Conservation (phyloP, 805 yeast genomes). For the baker's yeast (Saccharomyces cerevisiae) region DNA sequence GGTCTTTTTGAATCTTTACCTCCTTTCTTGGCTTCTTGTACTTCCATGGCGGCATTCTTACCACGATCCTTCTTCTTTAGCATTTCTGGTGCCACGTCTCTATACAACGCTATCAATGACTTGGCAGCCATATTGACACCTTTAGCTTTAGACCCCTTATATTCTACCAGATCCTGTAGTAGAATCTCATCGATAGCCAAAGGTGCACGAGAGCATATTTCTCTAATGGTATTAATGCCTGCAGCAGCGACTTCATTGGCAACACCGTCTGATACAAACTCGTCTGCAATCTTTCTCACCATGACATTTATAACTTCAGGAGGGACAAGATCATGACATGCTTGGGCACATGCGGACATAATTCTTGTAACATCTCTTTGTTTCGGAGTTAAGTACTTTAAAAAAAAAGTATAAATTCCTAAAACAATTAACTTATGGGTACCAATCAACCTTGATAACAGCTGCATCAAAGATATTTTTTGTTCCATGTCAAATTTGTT, state of each 20-base stretch:
- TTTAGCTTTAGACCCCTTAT: slow-evolving; percentile 88
- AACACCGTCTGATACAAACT: slow-evolving; percentile 96
- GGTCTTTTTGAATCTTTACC: slow-evolving; percentile 34
- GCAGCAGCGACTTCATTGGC: slow-evolving; percentile 97
- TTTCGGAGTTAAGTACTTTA: slow-evolving; percentile 88
- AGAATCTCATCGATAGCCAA: slow-evolving; percentile 83
- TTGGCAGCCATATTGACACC: slow-evolving; percentile 93
- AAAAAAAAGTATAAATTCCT: slow-evolving; percentile 80
- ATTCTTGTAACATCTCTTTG: slow-evolving; percentile 91
- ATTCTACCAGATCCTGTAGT: slow-evolving; percentile 81
- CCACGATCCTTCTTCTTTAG: slow-evolving; percentile 86
- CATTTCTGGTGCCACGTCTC: slow-evolving; percentile 97
- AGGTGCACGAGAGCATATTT: slow-evolving; percentile 88
- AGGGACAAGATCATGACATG: slow-evolving; percentile 93
- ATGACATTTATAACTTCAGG: slow-evolving; percentile 80
- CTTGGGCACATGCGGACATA: slow-evolving; percentile 95
- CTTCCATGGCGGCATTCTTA: slow-evolving; percentile 76
- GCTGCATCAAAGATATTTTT: slow-evolving; percentile 77
- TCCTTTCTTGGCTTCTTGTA: slow-evolving; percentile 53
- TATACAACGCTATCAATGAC: slow-evolving; percentile 70
- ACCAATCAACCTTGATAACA: slow-evolving; percentile 84
- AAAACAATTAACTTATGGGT: slow-evolving; percentile 86
- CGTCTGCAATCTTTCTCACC: slow-evolving; percentile 90
- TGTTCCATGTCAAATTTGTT: slow-evolving; percentile 78
- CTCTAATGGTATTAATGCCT: slow-evolving; percentile 91